A percentile compares a stretch with the other conserved stretches of the same genome.
Evolutionary conservation across 495 filamentous ascomycete genomes (phyloP).

Genomic region (Penicillium samsonianum): DNA sequence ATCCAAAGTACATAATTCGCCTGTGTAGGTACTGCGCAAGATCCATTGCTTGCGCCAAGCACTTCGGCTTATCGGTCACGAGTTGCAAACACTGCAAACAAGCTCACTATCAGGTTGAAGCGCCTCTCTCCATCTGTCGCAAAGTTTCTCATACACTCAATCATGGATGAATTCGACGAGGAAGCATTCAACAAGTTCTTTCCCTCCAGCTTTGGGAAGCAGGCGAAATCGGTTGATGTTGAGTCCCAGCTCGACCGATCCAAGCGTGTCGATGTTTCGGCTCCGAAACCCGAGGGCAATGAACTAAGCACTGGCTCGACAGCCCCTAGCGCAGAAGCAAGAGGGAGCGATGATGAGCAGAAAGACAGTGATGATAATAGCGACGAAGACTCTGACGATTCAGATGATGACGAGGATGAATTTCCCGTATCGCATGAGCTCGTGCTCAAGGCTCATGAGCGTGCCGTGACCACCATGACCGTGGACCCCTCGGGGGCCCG

Average conservation of each 20-base stretch:
- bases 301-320: conserved; percentile 20
- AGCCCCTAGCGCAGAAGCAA: conserved; percentile 18
- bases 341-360: conserved; percentile 28
- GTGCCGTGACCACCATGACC: conserved; percentile 78
- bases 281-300: conserved; percentile 28
- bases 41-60: neutral
- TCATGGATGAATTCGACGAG: conserved; percentile 69
- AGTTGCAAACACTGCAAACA: conserved; percentile 46
- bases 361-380: conserved; percentile 45
- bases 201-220: conserved; percentile 85
- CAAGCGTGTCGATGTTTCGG: conserved; percentile 55
- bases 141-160: conserved; percentile 18
- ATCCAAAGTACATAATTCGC: neutral
- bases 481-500: conserved; percentile 84
- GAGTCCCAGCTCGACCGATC: conserved; percentile 76
- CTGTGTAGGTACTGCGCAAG: neutral
- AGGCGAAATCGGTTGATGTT: conserved; percentile 69
- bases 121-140: conserved; percentile 15
- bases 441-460: conserved; percentile 86
- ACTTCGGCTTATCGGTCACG: neutral
- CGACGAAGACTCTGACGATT: conserved; percentile 54
- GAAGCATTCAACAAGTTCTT: conserved; percentile 82
- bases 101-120: conserved; percentile 26
- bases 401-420: conserved; percentile 76
- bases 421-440: conserved; percentile 94